Base-by-base conservation (phyloP, 2,329 filamentous ascomycete genomes). In the Fusarium redolens region DNA sequence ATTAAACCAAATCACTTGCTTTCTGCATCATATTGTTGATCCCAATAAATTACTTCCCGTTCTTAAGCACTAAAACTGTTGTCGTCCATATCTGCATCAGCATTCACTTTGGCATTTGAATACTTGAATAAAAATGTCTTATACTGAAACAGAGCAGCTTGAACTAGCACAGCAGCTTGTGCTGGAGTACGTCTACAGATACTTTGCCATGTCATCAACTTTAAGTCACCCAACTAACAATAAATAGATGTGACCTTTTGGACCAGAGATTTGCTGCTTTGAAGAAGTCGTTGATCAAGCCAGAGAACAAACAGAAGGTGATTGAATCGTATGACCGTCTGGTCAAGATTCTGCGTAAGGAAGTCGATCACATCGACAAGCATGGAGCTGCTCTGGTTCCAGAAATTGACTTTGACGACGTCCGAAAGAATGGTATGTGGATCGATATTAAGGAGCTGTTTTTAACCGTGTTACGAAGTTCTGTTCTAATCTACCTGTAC, bases 201-300 rank as follows among this genome's bases (percentile, higher is more conserved):
- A 4, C 5, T 10, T 10, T 33, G 13, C 1, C 38, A 11, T 4
- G 14, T 1, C 5, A 1, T 9, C 2, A 5, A 11, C 18, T 5
- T 22, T 18, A 2, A 13, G 3, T 11, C 15, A 18, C 25, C 14
- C 6, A 1, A 25, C 35, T 31, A 22, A 56, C n/a, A 30, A 1
- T 13, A 17, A 25, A 2, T 31, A 47, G 54, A 20, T 56, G n/a
- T 13, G 40, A 47, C 7, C n/a, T 56, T 11, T 7, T 56, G 2
- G 38, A 47, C 2, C 54, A 44, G 2, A 15, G 54, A 1, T 56
- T 56, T 8, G 13, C 54, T n/a, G 17, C 7, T 15, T 2, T 56
- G 2, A 56, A 56, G 4, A 31, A n/a, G 10, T 56, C 38, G 2
- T 30, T 47, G 3, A 13, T 56, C 2, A 45, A 56, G 20, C n/a